These are phyloP conservation scores for Tephrocybe sp. DNA, from an alignment of 768 basidiomycete genomes.

Conservation along the genomic window DNA sequence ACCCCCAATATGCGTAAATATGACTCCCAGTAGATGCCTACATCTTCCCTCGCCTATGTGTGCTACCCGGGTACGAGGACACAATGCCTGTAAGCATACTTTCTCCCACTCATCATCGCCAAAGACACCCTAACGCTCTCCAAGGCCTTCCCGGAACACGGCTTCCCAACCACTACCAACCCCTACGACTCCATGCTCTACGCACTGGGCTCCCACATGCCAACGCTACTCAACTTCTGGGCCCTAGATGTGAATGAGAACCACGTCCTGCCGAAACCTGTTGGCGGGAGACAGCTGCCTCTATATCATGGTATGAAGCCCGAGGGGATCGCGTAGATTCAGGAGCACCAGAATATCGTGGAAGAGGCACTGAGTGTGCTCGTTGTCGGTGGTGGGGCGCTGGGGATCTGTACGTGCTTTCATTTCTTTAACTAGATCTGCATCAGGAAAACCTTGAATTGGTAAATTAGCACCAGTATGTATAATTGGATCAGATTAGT, in stretches of 20 bases:
- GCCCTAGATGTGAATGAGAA: slow-evolving; percentile 21
- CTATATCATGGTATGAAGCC: slow-evolving; percentile 43
- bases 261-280: not conserved
- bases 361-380: slow-evolving; percentile 50
- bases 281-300: slow-evolving; percentile 12
- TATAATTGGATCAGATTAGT: no score
- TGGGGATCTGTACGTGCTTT: no score
- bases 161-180: slow-evolving; percentile 33
- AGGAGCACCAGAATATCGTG: slow-evolving; percentile 48
- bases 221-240: slow-evolving; percentile 60
- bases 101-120: slow-evolving; percentile 20
- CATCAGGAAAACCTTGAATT: no score
- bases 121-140: slow-evolving; percentile 43
- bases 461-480: no score
- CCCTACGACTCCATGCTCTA: slow-evolving; percentile 59
- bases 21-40: slow-evolving; percentile 43
- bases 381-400: slow-evolving; percentile 74
- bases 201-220: slow-evolving; percentile 60
- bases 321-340: slow-evolving; percentile 52
- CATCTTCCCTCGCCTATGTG: slow-evolving; percentile 56
- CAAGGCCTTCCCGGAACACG: slow-evolving; percentile 47
- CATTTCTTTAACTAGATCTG: no score
- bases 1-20: not conserved
- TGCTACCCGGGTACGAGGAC: slow-evolving; percentile 60
- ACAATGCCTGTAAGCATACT: slow-evolving; percentile 57